Evolutionary conservation across 2,329 filamentous ascomycete species (phyloP), one percentile per base, ranked within the genome.

Genomic region (Arthrobotrys sphaeroides): DNA sequence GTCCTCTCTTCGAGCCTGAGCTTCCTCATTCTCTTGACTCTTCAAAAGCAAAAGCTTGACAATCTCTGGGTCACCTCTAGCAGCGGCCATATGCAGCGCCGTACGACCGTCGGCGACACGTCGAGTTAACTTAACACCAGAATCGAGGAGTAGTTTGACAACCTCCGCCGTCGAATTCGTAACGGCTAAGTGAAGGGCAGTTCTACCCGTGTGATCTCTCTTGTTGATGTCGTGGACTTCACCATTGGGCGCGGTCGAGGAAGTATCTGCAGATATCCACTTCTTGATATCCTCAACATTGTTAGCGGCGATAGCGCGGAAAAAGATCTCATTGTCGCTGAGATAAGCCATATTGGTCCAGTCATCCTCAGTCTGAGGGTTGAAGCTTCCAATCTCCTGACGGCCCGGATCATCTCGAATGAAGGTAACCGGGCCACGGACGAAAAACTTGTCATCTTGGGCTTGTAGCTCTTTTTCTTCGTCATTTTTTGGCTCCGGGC

Each of bases 341-440:
- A 96, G 86, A 78, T 96, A 96, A 0, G 92, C 92, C 92, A 96
- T 95, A 77, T 94, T 38, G 6, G 66, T 70, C 67, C 67, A 72
- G 16, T 72, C 67, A 10, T 64, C 67, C 1, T 72, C 57, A 2
- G 67, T 72, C 12, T 62, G 42, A 10, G 70, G 53, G 24, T 57
- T 55, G 24, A 53, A 51, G 42, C 86, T 88, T 24, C 88, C 88
- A 78, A 90, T 89, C 31, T 85, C 83, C 82, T 95, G 93, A 66
- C 93, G 86, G 16, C 93, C 93, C 0, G 93, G 91, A 78, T 96
- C 88, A 79, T 96, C 92, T 77, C 90, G 90, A 78, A 95, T 85
- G 81, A 96, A 96, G 0, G 85, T 85, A 3, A 69, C 31, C 18
- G 24, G 20, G 6, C 95, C 85, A 18, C 87, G 85, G 4, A 92